phyloP scores from a whole-genome alignment of 148 eudicot species.

The Gaultheria prostrata region DNA sequence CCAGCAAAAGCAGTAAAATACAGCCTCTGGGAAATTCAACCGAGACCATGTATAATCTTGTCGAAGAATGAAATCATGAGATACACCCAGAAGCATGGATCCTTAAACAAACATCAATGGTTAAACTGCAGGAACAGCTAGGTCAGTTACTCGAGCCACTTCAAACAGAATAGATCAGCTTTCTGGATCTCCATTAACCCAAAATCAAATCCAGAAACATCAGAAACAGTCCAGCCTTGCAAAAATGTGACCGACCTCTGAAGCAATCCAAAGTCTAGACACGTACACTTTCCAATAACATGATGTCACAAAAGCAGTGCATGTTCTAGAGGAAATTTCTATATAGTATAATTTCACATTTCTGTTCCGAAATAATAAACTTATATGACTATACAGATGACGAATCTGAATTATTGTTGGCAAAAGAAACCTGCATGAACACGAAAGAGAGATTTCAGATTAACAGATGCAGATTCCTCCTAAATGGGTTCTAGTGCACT shows the following conservation, averaged over 20 bases:
- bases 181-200: constrained; percentile 1
- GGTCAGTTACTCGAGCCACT: background rate
- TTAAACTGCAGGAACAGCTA: background rate
- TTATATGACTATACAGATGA: constrained; percentile 45
- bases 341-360: constrained; percentile 8
- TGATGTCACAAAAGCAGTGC: background rate
- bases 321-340: constrained; percentile 9
- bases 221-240: constrained; percentile 11
- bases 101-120: background rate
- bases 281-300: constrained; percentile 10
- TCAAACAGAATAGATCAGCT: background rate
- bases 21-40: background rate
- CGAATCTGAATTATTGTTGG: constrained; percentile 56
- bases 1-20: background rate
- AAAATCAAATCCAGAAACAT: background rate
- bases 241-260: constrained; percentile 11
- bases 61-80: background rate
- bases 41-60: background rate
- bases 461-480: constrained; percentile 27
- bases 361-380: constrained; percentile 22
- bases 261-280: constrained; percentile 12
- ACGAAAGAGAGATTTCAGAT: constrained; percentile 79
- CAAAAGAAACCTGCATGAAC: constrained; percentile 78
- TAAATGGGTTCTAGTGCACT: constrained; percentile 2
- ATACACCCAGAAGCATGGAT: background rate